Base-by-base conservation (phyloP, 176 grass and related monocot species). In the Saccharum officinarum region DNA sequence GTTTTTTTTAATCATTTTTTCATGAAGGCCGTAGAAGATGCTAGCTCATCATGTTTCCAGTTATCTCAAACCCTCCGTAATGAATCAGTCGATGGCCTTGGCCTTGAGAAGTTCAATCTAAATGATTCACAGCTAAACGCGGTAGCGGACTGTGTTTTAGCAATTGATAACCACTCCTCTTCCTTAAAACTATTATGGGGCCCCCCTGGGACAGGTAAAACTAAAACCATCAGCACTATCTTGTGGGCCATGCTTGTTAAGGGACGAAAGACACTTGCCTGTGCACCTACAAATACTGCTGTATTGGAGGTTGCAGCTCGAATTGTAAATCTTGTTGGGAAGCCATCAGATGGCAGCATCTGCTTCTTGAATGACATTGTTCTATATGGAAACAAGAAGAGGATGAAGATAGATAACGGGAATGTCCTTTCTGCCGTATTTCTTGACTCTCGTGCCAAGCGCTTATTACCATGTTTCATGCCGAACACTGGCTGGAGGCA, bases 201-300 rank as follows among this genome's bases (percentile, higher is more conserved):
- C 1, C 87, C 91, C 57, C 91, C 87, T 38, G 88, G 88, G 1
- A 90, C 91, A 7, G 88, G 88, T 36, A 93, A 93, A 81, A 93
- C 88, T 1, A 93, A 92, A 82, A 93, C 91, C 3, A 87, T 89
- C 9, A 79, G 80, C 22, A 66, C 76, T 30, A 36, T 93, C 5
- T 33, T 93, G 34, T 90, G 91, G 76, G 36, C 77, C 71, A 71
- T 93, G 81, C 23, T 40, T 55, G 26, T 28, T 71, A 71, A 42
- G 68, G 68, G 37, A 37, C 68, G 68, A 42, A 71, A 66, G 34
- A 86, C 88, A 41, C 54, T 93, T 41, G 38, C 78, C 30, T 93
- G 91, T 62, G 91, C 91, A 11, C 87, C 91, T 26, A 93, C 91
- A 41, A 93, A 93, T 30, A 69, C 77, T 46, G 91, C 88, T 28